Evolutionary conservation across 441 rosid genomes (phyloP).

Genomic region (Aleurites moluccanus): DNA sequence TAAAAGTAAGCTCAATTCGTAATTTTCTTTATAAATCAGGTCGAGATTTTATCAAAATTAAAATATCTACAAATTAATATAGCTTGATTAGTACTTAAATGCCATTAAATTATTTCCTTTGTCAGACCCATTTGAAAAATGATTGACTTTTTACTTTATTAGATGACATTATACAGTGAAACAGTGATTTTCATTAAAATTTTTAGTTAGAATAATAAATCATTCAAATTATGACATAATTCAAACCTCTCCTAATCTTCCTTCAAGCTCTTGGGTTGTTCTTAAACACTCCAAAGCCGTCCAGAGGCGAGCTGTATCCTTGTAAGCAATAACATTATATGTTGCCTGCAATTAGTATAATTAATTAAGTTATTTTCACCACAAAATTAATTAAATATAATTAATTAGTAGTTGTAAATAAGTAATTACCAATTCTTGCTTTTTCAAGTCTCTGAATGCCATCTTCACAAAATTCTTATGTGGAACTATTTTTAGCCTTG

Average conservation of each 20-base stretch:
- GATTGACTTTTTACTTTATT: no score
- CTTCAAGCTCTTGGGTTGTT: slow-evolving; percentile 71
- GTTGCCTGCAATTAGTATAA: slow-evolving; percentile 42
- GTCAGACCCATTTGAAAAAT: no score
- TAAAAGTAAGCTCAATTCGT: no score
- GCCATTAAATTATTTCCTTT: no score
- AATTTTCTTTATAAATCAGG: no score
- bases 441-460: slow-evolving; percentile 64
- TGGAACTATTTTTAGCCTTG: slow-evolving; percentile 82
- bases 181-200: no score
- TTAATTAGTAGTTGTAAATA: neutral
- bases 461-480: slow-evolving; percentile 73
- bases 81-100: no score
- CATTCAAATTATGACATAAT: no score
- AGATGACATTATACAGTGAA: no score
- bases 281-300: slow-evolving; percentile 78
- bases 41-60: no score
- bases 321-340: slow-evolving; percentile 78
- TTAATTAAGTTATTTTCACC: neutral
- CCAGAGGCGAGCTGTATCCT: slow-evolving; percentile 66
- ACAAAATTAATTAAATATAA: neutral
- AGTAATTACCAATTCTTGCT: slow-evolving; percentile 53
- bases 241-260: slow-evolving; percentile 60
- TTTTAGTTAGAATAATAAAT: no score
- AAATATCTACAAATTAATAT: no score